Conservation (phyloP, 768 basidiomycete genomes). For the Austroboletus eburneus region DNA sequence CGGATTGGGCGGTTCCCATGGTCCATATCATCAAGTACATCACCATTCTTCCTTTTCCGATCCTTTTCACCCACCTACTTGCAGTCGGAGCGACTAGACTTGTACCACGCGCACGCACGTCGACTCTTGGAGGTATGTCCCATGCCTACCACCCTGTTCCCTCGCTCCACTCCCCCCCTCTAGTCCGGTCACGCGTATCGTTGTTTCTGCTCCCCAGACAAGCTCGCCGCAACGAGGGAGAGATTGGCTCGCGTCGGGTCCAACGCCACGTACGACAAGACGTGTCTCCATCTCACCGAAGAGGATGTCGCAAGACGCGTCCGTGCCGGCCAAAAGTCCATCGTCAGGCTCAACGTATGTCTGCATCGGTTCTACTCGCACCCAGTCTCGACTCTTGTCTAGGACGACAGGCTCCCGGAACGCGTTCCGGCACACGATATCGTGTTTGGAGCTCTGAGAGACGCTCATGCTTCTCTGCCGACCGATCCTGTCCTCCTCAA, state of each 20-base stretch:
- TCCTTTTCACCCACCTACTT: conserved; percentile 3
- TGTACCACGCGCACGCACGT: conserved; percentile 72
- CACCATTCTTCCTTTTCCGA: neutral
- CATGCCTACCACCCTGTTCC: neutral
- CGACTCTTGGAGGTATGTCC: conserved; percentile 69
- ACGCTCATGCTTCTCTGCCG: conserved; percentile 71
- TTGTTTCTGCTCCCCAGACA: conserved; percentile 85
- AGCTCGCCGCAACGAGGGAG: conserved; percentile 63
- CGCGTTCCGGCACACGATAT: conserved; percentile 57
- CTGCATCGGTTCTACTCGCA: neutral
- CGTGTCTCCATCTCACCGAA: conserved; percentile 80
- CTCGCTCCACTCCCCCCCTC: neutral
- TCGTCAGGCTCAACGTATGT: conserved; percentile 85
- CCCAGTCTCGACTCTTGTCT: conserved; percentile 1
- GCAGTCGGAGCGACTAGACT: conserved; percentile 83
- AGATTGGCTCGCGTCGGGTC: conserved; percentile 70
- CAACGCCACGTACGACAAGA: conserved; percentile 80
- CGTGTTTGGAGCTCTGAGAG: conserved; percentile 70
- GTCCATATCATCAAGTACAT: conserved; percentile 81
- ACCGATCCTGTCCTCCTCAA: conserved; percentile 93
- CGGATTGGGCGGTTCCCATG: conserved; percentile 66
- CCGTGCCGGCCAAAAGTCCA: conserved; percentile 69
- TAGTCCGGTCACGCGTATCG: conserved; percentile 89
- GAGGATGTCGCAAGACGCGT: conserved; percentile 79
- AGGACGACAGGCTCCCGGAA: conserved; percentile 58